Percentiles rank a stretch among this genome's conserved stretches.
Evolutionary conservation across 2,329 filamentous ascomycete species (phyloP).

Genomic region (Aspergillus ochraceoroseus): DNA sequence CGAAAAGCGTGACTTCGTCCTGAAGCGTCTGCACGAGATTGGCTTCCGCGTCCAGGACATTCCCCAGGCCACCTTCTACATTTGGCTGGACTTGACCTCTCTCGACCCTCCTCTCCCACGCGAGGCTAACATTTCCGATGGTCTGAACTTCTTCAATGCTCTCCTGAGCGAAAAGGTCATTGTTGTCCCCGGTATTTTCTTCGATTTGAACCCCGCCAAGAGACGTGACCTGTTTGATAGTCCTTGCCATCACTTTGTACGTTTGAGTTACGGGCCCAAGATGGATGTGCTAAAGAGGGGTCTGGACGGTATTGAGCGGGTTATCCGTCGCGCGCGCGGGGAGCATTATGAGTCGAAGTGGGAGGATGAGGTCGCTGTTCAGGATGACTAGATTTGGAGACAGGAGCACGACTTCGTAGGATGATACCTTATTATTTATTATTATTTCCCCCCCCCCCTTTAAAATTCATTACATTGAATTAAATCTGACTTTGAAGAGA

Average conservation of each 20-base stretch:
- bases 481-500: too few relatives aligned
- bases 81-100: conserved; percentile 63
- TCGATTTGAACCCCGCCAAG: conserved; percentile 87
- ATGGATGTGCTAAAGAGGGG: conserved; percentile 75
- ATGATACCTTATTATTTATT: too few relatives aligned
- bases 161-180: conserved; percentile 92
- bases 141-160: conserved; percentile 93
- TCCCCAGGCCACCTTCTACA: conserved; percentile 90
- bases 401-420: too few relatives aligned
- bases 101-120: conserved; percentile 52
- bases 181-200: conserved; percentile 96
- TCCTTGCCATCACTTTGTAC: conserved; percentile 88
- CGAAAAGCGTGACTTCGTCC: conserved; percentile 87
- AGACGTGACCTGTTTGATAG: conserved; percentile 88
- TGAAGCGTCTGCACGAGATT: conserved; percentile 72
- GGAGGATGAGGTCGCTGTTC: conserved; percentile 38
- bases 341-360: conserved; percentile 25
- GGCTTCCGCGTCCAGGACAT: conserved; percentile 80
- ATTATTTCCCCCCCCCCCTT: too few relatives aligned
- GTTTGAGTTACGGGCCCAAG: conserved; percentile 76
- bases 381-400: conserved; percentile 32
- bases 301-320: conserved; percentile 77
- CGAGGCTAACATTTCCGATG: conserved; percentile 72
- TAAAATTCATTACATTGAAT: too few relatives aligned
- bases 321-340: conserved; percentile 53